Evolutionary conservation across 257 asterid genomes (phyloP), one percentile per base, ranked within the genome.

Genomic region (Rhazya stricta): DNA sequence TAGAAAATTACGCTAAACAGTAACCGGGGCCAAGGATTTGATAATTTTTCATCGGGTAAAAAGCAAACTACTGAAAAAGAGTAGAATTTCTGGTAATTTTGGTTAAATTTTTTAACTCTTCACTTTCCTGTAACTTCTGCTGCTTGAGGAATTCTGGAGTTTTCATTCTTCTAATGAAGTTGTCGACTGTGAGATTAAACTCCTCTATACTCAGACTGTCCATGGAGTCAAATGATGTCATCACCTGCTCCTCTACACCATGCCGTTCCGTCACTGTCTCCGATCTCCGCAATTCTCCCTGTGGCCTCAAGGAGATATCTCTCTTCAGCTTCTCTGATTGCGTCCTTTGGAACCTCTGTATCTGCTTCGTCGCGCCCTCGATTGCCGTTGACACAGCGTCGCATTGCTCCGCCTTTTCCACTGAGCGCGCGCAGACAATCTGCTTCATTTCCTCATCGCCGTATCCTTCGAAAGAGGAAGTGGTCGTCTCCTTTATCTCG

Each of bases 131-230:
- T 62, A 73, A 73, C 73, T 86, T 63, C 82, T 86, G 73, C 37
- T 67, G 83, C 91, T 57, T 69, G 23, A 81, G 75, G 65, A 67
- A 74, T 41, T 72, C 48, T 37, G 76, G 89, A 73, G 86, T 86
- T 54, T 77, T 79, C 60, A 66, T 66, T 66, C 18, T 66, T 66
- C 81, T 77, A 46, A 94, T 91, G 84, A 88, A 89, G 0, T 83
- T 93, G 5, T 91, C 98, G 7, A 94, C 84, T 3, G 86, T 85
- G n/a, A 76, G 88, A 80, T 83, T 90, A 58, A 94, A 94, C 30
- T 94, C 97, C 43, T 91, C 97, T 75, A 78, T 83, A 77, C 94
- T 91, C 34, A 94, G 78, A 50, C 77, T 83, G 67, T 94, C 96
- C 11, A 94, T 81, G 78, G 81, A 76, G 3, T 77, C 81, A 2